Base-by-base conservation (phyloP, 257 asterid species). In the Eucommia ulmoides region DNA sequence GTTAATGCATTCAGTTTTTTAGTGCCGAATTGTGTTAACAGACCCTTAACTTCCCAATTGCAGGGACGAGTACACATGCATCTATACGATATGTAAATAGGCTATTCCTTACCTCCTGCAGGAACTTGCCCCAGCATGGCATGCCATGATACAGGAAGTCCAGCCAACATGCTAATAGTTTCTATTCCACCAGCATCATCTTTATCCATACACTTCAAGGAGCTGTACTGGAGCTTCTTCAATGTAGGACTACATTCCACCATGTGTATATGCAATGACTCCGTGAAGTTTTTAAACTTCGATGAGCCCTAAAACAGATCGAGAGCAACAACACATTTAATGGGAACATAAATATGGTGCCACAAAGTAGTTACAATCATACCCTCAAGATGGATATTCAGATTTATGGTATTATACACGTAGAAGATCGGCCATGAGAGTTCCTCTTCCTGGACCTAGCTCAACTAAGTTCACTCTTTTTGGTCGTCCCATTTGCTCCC, bases 401-500 rank as follows among this genome's bases (percentile, higher is more conserved):
- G 17, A 52, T 22, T 16, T 10, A 20, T 51, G 24, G 61, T 35
- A 55, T 23, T 69, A 58, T 89, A 89, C 98, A 29, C 94, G 85
- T 35, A 89, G 78, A 75, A 89, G 94, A 77, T 89, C 98, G 14
- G 93, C 96, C 66, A 86, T 54, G 41, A 89, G 93, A 46, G 96
- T 89, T 66, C 98, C 98, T 74, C 98, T 71, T 46, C 98, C 98
- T 8, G 98, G 98, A 69, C 98, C 98, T 23, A 89, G 86, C 76
- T 89, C 98, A 51, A 89, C 91, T 58, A 89, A 69, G 76, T 78
- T 83, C 61, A 89, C 80, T 56, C 63, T 75, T 18, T 68, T 54
- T 0, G 98, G 98, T 60, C 45, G 77, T 26, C 96, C 98, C 98
- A 89, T 85, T 78, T 89, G 96, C 81, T 89, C 88, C 98, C 98